Percentiles rank a stretch among this genome's conserved stretches.
phyloP scores from a whole-genome alignment of 495 filamentous ascomycete species.

The Xylaria venustula region DNA sequence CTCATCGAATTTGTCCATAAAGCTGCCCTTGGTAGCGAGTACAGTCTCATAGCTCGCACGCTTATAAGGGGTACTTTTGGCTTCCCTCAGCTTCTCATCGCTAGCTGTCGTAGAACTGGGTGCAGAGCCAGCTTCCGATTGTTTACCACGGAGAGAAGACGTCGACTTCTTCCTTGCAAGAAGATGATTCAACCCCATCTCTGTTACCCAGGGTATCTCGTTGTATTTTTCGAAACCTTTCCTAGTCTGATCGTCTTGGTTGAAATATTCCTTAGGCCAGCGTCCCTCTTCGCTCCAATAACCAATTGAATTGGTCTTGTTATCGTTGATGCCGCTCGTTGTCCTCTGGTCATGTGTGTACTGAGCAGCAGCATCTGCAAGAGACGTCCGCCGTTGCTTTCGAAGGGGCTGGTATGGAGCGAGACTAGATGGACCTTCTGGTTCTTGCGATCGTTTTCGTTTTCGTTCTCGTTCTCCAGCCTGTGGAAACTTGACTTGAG shows the following conservation, averaged over 20 bases:
- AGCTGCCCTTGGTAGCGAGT: constrained; percentile 40
- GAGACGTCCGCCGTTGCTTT: too few relatives aligned
- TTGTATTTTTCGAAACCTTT: too few relatives aligned
- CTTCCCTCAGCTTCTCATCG: constrained; percentile 40
- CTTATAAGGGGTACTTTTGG: constrained; percentile 43
- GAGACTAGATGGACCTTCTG: too few relatives aligned
- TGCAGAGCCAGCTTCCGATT: constrained; percentile 28
- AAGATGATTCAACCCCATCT: constrained; percentile 15
- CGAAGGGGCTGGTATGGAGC: too few relatives aligned
- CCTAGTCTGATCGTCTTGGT: too few relatives aligned
- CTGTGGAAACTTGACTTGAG: too few relatives aligned
- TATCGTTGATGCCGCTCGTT: neutral
- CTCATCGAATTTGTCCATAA: constrained; percentile 33
- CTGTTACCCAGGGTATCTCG: too few relatives aligned
- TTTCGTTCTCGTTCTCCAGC: too few relatives aligned
- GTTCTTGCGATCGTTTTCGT: too few relatives aligned
- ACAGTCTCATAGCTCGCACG: constrained; percentile 30
- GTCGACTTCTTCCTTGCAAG: constrained; percentile 35
- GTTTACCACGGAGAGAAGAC: constrained; percentile 33
- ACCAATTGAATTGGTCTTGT: neutral
- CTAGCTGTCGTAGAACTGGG: constrained; percentile 17
- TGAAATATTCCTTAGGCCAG: constrained; percentile 21
- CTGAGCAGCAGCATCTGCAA: too few relatives aligned
- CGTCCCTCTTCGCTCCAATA: constrained; percentile 19
- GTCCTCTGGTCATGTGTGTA: too few relatives aligned